phyloP scores from a whole-genome alignment of 2,329 filamentous ascomycete genomes.

The Trichoderma lentiforme region DNA sequence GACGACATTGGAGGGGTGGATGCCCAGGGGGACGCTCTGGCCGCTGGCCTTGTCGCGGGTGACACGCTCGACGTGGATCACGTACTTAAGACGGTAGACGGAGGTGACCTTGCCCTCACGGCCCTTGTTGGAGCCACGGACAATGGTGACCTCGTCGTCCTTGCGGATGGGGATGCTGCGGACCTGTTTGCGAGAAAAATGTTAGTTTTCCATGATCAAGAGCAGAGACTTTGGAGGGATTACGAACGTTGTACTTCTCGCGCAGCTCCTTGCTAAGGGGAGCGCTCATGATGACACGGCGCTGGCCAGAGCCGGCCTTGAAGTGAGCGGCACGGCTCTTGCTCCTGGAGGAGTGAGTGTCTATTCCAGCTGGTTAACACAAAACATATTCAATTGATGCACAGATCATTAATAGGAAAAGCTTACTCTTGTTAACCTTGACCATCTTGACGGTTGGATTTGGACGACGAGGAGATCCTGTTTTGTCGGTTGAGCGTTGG shows the following conservation, averaged over 20 bases:
- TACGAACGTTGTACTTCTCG: conserved; percentile 95
- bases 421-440: conserved; percentile 64
- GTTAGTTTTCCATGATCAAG: conserved; percentile 15
- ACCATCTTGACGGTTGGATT: conserved; percentile 55
- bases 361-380: conserved; percentile 35
- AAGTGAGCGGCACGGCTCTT: conserved; percentile 99
- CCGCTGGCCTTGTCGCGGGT: conserved; percentile 96
- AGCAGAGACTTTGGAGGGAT: neutral
- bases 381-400: neutral
- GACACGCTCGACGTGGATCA: conserved; percentile 95
- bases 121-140: conserved; percentile 93
- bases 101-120: conserved; percentile 97
- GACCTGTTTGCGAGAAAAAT: conserved; percentile 53
- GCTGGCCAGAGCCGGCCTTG: conserved; percentile 87
- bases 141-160: conserved; percentile 91
- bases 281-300: conserved; percentile 96
- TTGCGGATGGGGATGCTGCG: conserved; percentile 96
- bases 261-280: conserved; percentile 94
- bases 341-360: conserved; percentile 75
- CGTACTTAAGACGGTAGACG: conserved; percentile 98
- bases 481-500: conserved; percentile 25
- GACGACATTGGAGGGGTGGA: conserved; percentile 95
- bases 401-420: neutral
- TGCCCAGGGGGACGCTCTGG: conserved; percentile 89
- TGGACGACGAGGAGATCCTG: conserved; percentile 24